Evolutionary conservation across 1,139 yeast genomes (phyloP), one percentile per base, ranked within the genome.

Genomic region (Sugiyamaella castrensis): DNA sequence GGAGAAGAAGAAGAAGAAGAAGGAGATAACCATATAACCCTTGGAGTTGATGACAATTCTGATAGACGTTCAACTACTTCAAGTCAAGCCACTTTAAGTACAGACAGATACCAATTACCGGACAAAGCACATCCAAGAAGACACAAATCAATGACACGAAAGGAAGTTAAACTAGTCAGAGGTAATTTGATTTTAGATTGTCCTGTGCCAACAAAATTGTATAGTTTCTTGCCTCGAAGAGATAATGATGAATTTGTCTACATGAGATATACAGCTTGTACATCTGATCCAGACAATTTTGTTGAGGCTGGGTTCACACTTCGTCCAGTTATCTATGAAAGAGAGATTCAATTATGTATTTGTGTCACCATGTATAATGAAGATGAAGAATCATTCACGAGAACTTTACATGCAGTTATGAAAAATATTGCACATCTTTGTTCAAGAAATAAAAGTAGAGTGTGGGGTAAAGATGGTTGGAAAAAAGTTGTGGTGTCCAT

Each of bases 401-500:
- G 98, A 68, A 92, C 98, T 0, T 75, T 92, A 78, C 96, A 92
- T 65, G 85, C 95, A 0, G 92, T 91, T 16, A 87, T 91, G 87
- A 85, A 83, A 60, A 92, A 92, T 67, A 80, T 92, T 55, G 87
- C 96, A 1, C 94, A 89, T 61, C 73, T 92, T 47, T 83, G 95
- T 63, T 79, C 84, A 12, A 80, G 98, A 65, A 77, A 79, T 49
- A 84, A 82, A 63, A 84, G 95, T 37, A 74, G 86, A 43, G 84
- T 84, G 15, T 92, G 98, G 98, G 98, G 98, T 7, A 82, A 82
- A 57, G 94, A 89, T 54, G 87, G 95, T 24, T 92, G 98, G 98
- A 88, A 92, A 64, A 91, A 89, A 67, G 82, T 91, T 30, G 96
- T 91, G 51, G 96, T 92, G 9, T 74, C 87, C 45, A 84, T 92